These are phyloP conservation scores for Protomyces arabidopsidicola DNA, from an alignment of 1,139 yeast species.

Conservation along the genomic window DNA sequence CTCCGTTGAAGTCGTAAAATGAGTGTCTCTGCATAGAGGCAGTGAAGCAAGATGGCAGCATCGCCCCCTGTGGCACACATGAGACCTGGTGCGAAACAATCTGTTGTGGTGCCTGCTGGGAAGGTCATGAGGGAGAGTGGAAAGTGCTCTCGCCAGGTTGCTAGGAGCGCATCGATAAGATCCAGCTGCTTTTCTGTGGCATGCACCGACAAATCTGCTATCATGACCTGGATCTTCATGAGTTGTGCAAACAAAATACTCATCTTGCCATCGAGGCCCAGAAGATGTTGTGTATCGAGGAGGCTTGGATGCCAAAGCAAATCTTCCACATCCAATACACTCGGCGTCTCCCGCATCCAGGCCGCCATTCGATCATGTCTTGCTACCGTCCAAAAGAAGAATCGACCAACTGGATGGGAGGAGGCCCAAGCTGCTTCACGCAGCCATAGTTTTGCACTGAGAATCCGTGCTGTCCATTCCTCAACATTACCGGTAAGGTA, in stretches of 20 bases:
- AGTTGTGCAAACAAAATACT: constrained; percentile 2
- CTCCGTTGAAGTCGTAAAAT: background rate
- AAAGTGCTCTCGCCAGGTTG: constrained; percentile 1
- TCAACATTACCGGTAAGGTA: constrained; percentile 15
- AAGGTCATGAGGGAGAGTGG: constrained; percentile 9
- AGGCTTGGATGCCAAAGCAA: constrained; percentile 4
- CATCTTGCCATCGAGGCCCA: constrained; percentile 5
- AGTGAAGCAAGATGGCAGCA: constrained; percentile 10
- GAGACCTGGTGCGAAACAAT: constrained; percentile 1
- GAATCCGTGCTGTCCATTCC: constrained; percentile 4
- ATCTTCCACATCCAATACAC: constrained; percentile 17
- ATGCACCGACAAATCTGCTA: background rate
- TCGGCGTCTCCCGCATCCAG: background rate
- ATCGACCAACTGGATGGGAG: constrained; percentile 2
- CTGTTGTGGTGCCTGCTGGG: background rate
- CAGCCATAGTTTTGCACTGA: constrained; percentile 3
- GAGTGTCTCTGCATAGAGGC: constrained; percentile 17
- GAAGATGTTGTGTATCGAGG: background rate
- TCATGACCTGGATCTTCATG: background rate
- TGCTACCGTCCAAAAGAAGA: constrained; percentile 17
- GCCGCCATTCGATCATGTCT: constrained; percentile 15
- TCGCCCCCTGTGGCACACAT: constrained; percentile 8
- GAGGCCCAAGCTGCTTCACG: constrained; percentile 1
- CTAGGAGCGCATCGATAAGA: background rate
- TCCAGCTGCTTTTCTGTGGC: constrained; percentile 4